Percentiles rank a stretch among this genome's conserved stretches.
Conservation (phyloP, 495 filamentous ascomycete genomes). For the Penicillium maclennaniae region DNA sequence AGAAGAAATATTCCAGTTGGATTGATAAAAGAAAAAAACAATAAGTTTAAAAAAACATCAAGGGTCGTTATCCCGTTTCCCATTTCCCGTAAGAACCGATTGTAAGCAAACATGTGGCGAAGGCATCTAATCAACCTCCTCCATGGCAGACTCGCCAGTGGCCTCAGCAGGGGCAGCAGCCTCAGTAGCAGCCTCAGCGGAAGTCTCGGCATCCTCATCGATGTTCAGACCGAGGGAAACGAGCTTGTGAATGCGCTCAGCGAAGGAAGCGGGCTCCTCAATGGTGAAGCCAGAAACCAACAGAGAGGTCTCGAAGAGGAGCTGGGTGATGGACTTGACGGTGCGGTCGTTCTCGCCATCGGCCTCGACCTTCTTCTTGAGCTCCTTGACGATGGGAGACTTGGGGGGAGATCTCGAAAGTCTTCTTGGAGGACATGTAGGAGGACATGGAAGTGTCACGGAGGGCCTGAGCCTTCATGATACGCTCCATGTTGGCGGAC, state of each 20-base stretch:
- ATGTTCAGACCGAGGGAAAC: slow-evolving; percentile 94
- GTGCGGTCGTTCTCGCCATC: slow-evolving; percentile 97
- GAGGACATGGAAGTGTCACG: slow-evolving; percentile 99
- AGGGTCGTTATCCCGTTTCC: slow-evolving; percentile 34
- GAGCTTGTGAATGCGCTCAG: slow-evolving; percentile 98
- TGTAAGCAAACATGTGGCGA: slow-evolving; percentile 15
- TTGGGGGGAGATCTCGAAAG: slow-evolving; percentile 99
- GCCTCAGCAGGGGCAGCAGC: slow-evolving; percentile 58
- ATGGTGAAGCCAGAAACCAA: slow-evolving; percentile 99
- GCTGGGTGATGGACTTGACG: slow-evolving; percentile 96
- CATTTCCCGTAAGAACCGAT: slow-evolving; percentile 32
- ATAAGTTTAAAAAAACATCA: slow-evolving; percentile 23
- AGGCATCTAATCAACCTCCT: slow-evolving; percentile 65
- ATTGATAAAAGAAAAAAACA: slow-evolving; percentile 9
- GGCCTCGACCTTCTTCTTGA: slow-evolving; percentile 95
- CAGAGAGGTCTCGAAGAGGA: slow-evolving; percentile 97
- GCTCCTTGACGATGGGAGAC: slow-evolving; percentile 95
- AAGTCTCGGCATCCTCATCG: slow-evolving; percentile 81
- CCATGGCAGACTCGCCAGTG: slow-evolving; percentile 64
- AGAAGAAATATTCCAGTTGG: slow-evolving; percentile 14
- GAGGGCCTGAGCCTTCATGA: slow-evolving; percentile 99
- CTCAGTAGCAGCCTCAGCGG: slow-evolving; percentile 58
- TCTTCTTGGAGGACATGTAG: slow-evolving; percentile 99
- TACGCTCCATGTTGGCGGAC: slow-evolving; percentile 99
- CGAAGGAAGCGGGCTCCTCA: slow-evolving; percentile 95